Percentiles rank a stretch among this genome's conserved stretches.
phyloP scores from a whole-genome alignment of 352 stramenopile genomes.

The Blastocystis sp. region DNA sequence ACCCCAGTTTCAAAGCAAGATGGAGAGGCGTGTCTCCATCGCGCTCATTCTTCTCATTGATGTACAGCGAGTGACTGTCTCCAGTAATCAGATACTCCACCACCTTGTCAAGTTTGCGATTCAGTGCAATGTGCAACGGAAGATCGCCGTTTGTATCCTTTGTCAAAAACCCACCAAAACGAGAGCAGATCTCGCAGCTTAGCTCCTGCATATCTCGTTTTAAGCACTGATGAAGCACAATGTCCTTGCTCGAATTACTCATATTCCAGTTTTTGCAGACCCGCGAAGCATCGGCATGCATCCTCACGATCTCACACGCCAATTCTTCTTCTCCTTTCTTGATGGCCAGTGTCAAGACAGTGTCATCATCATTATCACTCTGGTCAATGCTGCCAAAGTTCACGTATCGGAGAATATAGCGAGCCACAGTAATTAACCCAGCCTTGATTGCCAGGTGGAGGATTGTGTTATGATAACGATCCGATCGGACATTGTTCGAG shows the following conservation, averaged over 20 bases:
- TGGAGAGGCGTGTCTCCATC: constrained; percentile 41
- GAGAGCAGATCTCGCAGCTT: background rate
- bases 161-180: background rate
- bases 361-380: background rate
- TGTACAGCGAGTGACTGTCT: background rate
- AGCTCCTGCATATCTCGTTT: constrained; percentile 49
- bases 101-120: background rate
- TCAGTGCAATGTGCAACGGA: constrained; percentile 51
- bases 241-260: background rate
- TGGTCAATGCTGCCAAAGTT: background rate
- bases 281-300: background rate
- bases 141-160: constrained; percentile 38
- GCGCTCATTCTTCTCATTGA: background rate
- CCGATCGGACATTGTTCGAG: background rate
- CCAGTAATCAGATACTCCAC: constrained; percentile 1
- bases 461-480: constrained; percentile 2
- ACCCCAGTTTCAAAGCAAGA: constrained; percentile 45
- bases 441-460: constrained; percentile 59
- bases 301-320: constrained; percentile 29
- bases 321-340: constrained; percentile 57
- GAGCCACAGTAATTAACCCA: constrained; percentile 8
- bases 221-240: constrained; percentile 26
- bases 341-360: constrained; percentile 39
- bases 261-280: constrained; percentile 19
- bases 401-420: background rate